Evolutionary conservation across 306 rosid species (phyloP), one percentile per base, ranked within the genome.

Genomic region (Quercus glauca): DNA sequence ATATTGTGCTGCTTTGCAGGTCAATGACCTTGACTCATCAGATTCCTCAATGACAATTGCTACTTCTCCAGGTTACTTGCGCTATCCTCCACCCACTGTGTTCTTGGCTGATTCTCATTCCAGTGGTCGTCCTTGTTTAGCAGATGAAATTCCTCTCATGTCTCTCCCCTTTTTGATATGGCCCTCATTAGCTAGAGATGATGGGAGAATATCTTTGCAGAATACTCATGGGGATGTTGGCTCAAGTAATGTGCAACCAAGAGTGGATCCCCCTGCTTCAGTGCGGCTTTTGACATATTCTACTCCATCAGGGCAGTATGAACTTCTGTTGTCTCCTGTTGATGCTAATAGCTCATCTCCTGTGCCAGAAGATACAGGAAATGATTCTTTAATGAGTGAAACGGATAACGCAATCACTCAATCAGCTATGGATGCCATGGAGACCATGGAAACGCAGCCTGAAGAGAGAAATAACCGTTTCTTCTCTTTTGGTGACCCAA

Each of bases 1-100:
- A 25, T 57, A 21, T 76, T 78, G 73, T 72, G 21, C 76, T 89
- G 79, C 76, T 79, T 65, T 58, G 73, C 80, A 96, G 99, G 99
- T 96, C 83, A 93, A 91, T 90, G 99, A 93, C 80, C 91, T 96
- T 51, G 99, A 93, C 86, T 89, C 94, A 53, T 87, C 97, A 76
- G 98, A 90, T 89, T 87, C 97, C 69, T 89, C 93, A 31, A 93
- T 90, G 96, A 89, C 99, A 26, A 85, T 79, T 69, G 98, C 99
- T 82, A 96, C 94, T 55, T 91, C 98, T 67, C 85, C 84, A 58
- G 99, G 99, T 79, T 96, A 96, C 83, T 87, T 90, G 86, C 90
- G 82, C 76, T 93, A 93, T 83, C 93, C 99, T n/a, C 97, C 99
- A 9, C 99, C 98, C 80, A 87, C 98, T 31, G 91, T 96, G 73